Conservation (phyloP, 371 early-diverging fungal genomes). For the Dinochytrium kinnereticum region DNA sequence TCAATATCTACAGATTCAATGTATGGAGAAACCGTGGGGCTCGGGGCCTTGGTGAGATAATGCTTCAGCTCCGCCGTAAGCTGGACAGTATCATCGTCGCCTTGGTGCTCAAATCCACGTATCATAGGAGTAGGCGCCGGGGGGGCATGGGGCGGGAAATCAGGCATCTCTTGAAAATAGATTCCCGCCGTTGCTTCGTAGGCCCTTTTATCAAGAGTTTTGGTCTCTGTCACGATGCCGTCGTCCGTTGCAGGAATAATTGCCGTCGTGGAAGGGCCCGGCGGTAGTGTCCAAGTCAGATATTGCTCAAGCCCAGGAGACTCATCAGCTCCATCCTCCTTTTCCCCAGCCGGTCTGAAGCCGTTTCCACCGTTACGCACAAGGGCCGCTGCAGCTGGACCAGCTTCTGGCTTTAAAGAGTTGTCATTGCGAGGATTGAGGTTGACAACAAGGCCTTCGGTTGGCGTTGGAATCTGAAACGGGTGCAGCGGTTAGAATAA, state of each 20-base stretch:
- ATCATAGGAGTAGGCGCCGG: not conserved
- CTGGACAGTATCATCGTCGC: no score
- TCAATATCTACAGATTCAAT: no score
- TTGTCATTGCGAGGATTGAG: not conserved
- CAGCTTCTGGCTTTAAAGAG: not conserved
- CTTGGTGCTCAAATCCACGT: not conserved
- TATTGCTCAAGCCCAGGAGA: slow-evolving; percentile 12
- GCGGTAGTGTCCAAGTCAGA: slow-evolving; percentile 9
- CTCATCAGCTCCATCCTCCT: not conserved
- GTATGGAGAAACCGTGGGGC: no score
- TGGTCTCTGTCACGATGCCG: not conserved
- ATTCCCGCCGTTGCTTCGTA: not conserved
- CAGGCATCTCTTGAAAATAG: not conserved
- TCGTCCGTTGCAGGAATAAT: slow-evolving; percentile 1
- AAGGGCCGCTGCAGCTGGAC: not conserved
- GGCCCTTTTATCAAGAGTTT: not conserved
- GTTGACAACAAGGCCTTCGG: no score
- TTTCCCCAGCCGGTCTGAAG: not conserved
- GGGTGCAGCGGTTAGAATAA: no score
- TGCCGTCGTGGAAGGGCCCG: not conserved
- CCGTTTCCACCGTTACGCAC: not conserved
- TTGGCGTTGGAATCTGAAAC: no score
- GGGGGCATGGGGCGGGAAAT: no score
- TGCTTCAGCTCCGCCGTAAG: not conserved
- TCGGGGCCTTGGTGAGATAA: no score